Percentiles rank a stretch among this genome's conserved stretches.
Conservation (phyloP, 176 grass and related monocot genomes). For the Thinopyrum elongatum region DNA sequence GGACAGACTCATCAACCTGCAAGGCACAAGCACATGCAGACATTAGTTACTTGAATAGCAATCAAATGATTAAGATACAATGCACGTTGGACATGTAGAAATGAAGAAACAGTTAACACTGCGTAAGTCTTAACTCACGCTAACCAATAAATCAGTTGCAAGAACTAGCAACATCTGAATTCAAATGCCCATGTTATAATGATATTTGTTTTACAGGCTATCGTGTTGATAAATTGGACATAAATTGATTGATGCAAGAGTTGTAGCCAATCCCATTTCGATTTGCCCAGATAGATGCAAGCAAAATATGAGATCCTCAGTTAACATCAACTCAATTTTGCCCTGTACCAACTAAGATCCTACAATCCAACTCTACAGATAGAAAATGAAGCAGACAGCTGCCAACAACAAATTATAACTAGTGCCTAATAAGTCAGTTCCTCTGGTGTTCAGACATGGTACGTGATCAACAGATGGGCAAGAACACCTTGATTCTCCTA, state of each 20-base stretch:
- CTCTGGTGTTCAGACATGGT: no score
- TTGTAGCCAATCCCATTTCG: neutral
- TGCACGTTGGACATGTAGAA: neutral
- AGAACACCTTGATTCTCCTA: neutral
- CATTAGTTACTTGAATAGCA: neutral
- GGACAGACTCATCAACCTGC: slow-evolving; percentile 66
- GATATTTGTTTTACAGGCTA: no score
- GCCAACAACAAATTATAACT: neutral
- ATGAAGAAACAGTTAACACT: neutral
- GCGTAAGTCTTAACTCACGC: neutral
- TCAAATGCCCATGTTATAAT: no score
- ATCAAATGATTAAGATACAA: neutral
- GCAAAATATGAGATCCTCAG: neutral
- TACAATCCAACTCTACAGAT: neutral
- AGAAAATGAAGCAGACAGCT: neutral
- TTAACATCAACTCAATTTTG: neutral
- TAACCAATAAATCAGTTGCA: neutral
- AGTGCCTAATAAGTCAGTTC: no score
- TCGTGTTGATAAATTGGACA: neutral
- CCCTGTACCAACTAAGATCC: neutral
- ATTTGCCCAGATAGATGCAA: neutral
- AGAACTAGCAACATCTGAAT: no score
- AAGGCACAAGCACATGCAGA: neutral
- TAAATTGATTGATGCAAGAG: neutral
- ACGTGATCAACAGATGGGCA: neutral